A percentile compares a stretch with the other conserved stretches of the same genome.
These are phyloP conservation scores for Fusarium temperatum DNA, from an alignment of 2,329 filamentous ascomycete species.

Conservation along the genomic window DNA sequence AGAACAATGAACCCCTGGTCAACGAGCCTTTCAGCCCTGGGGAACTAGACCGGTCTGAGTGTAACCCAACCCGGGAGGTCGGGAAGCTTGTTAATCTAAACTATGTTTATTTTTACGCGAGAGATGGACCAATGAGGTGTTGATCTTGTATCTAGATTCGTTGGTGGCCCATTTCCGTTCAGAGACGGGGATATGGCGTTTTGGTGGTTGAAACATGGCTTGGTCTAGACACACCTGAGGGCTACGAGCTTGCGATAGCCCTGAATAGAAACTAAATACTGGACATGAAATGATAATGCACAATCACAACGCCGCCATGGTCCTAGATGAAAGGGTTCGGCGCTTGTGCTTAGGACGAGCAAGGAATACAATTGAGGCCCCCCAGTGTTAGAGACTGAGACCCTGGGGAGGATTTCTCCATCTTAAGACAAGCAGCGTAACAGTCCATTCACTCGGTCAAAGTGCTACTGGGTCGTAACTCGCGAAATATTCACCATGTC, in stretches of 20 bases:
- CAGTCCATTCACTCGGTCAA: background rate
- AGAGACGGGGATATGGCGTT: slow-evolving; percentile 14
- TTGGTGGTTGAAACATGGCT: slow-evolving; percentile 33
- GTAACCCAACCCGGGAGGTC: slow-evolving; percentile 21
- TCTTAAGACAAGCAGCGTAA: slow-evolving; percentile 7
- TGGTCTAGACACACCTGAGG: slow-evolving; percentile 26
- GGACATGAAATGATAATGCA: background rate
- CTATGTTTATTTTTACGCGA: background rate
- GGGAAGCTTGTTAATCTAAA: slow-evolving; percentile 12
- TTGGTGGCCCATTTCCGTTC: slow-evolving; percentile 13
- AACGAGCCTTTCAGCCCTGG: slow-evolving; percentile 33
- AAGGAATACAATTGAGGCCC: background rate
- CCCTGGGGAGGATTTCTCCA: background rate
- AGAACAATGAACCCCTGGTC: slow-evolving; percentile 7
- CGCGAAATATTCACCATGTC: slow-evolving; percentile 28
- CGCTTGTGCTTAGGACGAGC: background rate
- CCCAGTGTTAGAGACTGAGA: background rate
- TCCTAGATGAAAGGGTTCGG: background rate
- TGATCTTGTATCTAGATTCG: background rate
- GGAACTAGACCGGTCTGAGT: slow-evolving; percentile 14
- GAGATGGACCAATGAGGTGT: background rate
- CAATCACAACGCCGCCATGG: slow-evolving; percentile 1
- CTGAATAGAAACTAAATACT: background rate
- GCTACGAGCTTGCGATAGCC: background rate
- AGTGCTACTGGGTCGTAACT: background rate